A percentile compares a stretch with the other conserved stretches of the same genome.
Conservation (phyloP, 208 protist genomes). For the Leishmania gerbilli region DNA sequence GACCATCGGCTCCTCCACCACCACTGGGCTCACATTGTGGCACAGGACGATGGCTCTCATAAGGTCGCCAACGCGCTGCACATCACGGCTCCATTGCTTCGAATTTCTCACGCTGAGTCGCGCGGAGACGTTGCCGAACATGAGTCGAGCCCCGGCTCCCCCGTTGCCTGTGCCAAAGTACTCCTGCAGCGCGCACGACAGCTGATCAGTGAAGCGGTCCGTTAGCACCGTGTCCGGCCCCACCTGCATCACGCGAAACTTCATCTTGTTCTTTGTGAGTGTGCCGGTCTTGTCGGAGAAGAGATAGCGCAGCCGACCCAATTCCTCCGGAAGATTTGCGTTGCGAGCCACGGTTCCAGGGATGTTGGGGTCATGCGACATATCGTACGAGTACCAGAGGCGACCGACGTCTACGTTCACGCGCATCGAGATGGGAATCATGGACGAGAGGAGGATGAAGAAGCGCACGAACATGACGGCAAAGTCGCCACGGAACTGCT, state of each 20-base stretch:
- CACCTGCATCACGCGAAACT: slow-evolving; percentile 72
- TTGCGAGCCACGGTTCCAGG: slow-evolving; percentile 93
- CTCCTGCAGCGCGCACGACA: slow-evolving; percentile 35
- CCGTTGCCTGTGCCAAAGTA: slow-evolving; percentile 29
- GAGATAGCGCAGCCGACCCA: slow-evolving; percentile 97
- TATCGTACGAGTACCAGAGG: slow-evolving; percentile 95
- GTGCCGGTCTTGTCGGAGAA: slow-evolving; percentile 99
- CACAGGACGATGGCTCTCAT: slow-evolving; percentile 92
- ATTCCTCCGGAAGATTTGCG: slow-evolving; percentile 97
- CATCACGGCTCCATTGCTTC: slow-evolving; percentile 42
- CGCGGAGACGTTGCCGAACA: background rate
- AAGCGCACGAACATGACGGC: slow-evolving; percentile 93
- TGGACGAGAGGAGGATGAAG: slow-evolving; percentile 97
- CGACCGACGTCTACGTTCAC: slow-evolving; percentile 99
- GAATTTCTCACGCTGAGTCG: slow-evolving; percentile 10
- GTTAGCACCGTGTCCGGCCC: slow-evolving; percentile 47
- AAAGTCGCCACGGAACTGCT: slow-evolving; percentile 85
- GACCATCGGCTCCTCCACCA: slow-evolving; percentile 45
- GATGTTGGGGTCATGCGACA: slow-evolving; percentile 87
- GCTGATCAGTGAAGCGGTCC: slow-evolving; percentile 52
- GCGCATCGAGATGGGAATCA: slow-evolving; percentile 98
- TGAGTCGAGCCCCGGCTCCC: background rate
- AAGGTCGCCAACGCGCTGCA: slow-evolving; percentile 68
- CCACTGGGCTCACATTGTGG: slow-evolving; percentile 97
- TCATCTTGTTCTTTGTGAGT: slow-evolving; percentile 97